A percentile compares a stretch with the other conserved stretches of the same genome.
phyloP scores from a whole-genome alignment of 164 flowering plant species.

The Sextonia rubra region DNA sequence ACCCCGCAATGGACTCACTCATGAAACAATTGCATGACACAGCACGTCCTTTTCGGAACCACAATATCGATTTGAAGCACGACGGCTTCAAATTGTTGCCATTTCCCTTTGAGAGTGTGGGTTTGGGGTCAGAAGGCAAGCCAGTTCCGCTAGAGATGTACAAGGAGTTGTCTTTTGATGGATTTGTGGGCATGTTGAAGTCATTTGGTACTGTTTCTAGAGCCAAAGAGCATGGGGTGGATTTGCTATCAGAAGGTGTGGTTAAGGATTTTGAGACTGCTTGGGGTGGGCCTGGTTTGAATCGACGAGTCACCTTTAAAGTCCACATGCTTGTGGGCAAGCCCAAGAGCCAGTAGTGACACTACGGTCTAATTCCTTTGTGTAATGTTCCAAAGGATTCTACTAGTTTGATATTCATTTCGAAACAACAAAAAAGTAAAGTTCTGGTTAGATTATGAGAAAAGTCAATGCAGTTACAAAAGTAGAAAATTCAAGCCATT shows the following conservation, averaged over 20 bases:
- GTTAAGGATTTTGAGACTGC: conserved; percentile 22
- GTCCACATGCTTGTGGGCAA: conserved; percentile 11
- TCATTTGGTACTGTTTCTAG: conserved; percentile 21
- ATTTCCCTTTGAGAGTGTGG: conserved; percentile 29
- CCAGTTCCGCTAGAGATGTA: conserved; percentile 19
- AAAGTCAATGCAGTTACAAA: no score
- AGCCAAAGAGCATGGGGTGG: conserved; percentile 29
- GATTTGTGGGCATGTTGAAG: conserved; percentile 12
- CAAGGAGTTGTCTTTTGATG: conserved; percentile 19
- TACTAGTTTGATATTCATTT: no score
- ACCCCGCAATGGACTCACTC: conserved; percentile 28
- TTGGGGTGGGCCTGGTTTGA: conserved; percentile 16
- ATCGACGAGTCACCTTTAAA: neutral
- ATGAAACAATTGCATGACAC: conserved; percentile 17
- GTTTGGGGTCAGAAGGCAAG: conserved; percentile 10
- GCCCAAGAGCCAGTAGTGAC: neutral
- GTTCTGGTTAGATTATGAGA: no score
- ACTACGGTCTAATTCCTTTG: no score
- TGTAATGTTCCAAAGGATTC: no score
- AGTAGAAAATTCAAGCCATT: no score
- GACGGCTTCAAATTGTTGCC: conserved; percentile 17
- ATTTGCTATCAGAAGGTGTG: conserved; percentile 20
- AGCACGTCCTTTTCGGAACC: conserved; percentile 15
- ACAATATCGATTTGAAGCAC: no score
- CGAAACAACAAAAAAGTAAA: no score